These are phyloP conservation scores for Sapria himalayana DNA, from an alignment of 345 rosid genomes.

Conservation along the genomic window DNA sequence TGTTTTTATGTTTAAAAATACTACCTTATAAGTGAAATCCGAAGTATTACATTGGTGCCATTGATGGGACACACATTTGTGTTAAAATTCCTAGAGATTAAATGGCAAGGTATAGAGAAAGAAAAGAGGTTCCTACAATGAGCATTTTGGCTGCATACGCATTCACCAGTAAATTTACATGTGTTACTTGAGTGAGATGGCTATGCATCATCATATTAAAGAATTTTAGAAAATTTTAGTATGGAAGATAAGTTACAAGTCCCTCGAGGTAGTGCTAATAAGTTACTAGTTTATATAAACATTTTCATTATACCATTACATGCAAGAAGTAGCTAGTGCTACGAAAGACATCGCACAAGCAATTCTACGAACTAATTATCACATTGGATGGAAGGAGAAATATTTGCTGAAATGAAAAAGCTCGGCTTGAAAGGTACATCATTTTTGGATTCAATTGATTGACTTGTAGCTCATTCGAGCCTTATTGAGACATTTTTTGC, in stretches of 20 bases:
- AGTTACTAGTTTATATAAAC: too few species aligned
- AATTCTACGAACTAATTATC: not conserved
- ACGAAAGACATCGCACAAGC: not conserved
- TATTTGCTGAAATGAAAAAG: not conserved
- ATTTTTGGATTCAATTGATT: not conserved
- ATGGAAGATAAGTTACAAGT: not conserved
- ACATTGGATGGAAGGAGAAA: not conserved
- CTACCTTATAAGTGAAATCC: too few species aligned
- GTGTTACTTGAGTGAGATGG: constrained; percentile 3
- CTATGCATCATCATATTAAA: not conserved
- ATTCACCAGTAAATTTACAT: not conserved
- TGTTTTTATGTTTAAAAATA: too few species aligned
- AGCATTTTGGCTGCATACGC: not conserved
- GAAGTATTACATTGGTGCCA: not conserved
- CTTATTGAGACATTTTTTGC: not conserved
- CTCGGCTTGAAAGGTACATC: not conserved
- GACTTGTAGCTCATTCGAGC: not conserved
- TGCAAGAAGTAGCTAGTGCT: not conserved
- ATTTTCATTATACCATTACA: too few species aligned
- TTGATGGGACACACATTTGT: constrained; percentile 1
- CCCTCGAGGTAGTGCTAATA: too few species aligned
- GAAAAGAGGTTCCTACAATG: not conserved
- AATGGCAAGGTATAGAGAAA: not conserved
- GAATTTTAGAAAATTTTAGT: not conserved
- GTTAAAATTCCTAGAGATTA: not conserved